phyloP scores from a whole-genome alignment of 495 filamentous ascomycete genomes.

The Alectoria sarmentosa region DNA sequence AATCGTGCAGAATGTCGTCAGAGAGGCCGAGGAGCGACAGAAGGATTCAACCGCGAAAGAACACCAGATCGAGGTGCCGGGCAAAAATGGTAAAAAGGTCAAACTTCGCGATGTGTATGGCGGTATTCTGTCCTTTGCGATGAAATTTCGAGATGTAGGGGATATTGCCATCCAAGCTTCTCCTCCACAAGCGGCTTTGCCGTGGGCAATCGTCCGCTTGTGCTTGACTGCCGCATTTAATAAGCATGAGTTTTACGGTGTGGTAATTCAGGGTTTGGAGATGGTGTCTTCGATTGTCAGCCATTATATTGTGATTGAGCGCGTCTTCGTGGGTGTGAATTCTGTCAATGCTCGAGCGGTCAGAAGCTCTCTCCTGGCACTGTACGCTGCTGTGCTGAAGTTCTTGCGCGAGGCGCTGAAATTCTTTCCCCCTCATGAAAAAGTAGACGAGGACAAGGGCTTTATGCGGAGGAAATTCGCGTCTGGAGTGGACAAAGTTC shows the following conservation, averaged over 20 bases:
- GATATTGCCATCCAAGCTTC: slow-evolving; percentile 16
- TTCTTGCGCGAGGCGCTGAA: slow-evolving; percentile 6
- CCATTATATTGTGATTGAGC: slow-evolving; percentile 17
- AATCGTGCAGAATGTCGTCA: slow-evolving; percentile 1
- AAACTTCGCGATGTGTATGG: slow-evolving; percentile 18
- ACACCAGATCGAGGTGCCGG: slow-evolving; percentile 2
- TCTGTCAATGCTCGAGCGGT: slow-evolving; percentile 11
- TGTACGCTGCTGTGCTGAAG: slow-evolving; percentile 12
- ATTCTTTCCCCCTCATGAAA: slow-evolving; percentile 5
- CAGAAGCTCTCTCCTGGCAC: slow-evolving; percentile 8
- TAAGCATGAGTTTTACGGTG: slow-evolving; percentile 13
- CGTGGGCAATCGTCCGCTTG: slow-evolving; percentile 15
- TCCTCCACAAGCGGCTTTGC: slow-evolving; percentile 12
- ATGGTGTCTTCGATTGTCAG: slow-evolving; percentile 13
- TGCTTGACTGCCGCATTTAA: slow-evolving; percentile 10
- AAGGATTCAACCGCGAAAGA: slow-evolving; percentile 5
- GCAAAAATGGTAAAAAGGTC: slow-evolving; percentile 12
- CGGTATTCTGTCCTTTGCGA: slow-evolving; percentile 6
- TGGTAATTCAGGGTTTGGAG: slow-evolving; percentile 14
- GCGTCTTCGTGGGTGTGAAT: slow-evolving; percentile 3
- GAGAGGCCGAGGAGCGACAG: background rate
- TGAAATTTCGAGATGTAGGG: slow-evolving; percentile 15
- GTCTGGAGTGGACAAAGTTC: slow-evolving; percentile 5
- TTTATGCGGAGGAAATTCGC: background rate
- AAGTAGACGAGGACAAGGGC: slow-evolving; percentile 6